A percentile compares a stretch with the other conserved stretches of the same genome.
phyloP scores from a whole-genome alignment of 805 yeast genomes.

The Tetrapisispora nanseiensis region DNA sequence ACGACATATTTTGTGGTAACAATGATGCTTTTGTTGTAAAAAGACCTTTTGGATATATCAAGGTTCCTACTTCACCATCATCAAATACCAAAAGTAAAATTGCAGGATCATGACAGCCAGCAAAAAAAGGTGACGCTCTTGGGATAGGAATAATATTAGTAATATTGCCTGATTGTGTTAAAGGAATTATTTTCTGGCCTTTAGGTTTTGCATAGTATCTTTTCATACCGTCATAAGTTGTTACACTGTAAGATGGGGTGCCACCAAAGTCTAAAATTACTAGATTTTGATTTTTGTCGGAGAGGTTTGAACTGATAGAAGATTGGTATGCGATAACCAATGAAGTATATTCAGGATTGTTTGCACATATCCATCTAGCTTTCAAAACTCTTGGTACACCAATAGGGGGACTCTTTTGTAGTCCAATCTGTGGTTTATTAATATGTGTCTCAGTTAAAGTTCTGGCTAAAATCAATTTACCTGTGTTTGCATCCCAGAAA shows the following conservation, averaged over 20 bases:
- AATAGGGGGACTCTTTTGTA: conserved; percentile 10
- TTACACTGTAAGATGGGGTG: conserved; percentile 68
- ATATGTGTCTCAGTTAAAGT: conserved; percentile 56
- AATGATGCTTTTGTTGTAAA: conserved; percentile 42
- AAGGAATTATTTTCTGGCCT: conserved; percentile 46
- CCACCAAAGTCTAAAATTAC: conserved; percentile 65
- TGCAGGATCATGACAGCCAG: conserved; percentile 70
- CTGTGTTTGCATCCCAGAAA: conserved; percentile 87
- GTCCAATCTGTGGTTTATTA: conserved; percentile 36
- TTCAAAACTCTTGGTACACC: conserved; percentile 36
- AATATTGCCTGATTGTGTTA: conserved; percentile 38
- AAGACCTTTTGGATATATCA: conserved; percentile 48
- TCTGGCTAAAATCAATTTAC: conserved; percentile 65
- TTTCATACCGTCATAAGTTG: conserved; percentile 78
- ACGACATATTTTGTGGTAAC: conserved; percentile 74
- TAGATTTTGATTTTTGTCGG: conserved; percentile 32
- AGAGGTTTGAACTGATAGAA: conserved; percentile 4
- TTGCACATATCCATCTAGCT: conserved; percentile 69
- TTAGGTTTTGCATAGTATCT: conserved; percentile 56
- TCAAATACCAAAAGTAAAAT: conserved; percentile 49
- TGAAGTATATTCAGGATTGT: conserved; percentile 72
- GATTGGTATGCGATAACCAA: conserved; percentile 61
- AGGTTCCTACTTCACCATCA: conserved; percentile 55
- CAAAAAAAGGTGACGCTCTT: conserved; percentile 61
- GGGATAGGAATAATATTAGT: conserved; percentile 46